Conservation (phyloP, 768 basidiomycete genomes). For the Mycena latifolia region DNA sequence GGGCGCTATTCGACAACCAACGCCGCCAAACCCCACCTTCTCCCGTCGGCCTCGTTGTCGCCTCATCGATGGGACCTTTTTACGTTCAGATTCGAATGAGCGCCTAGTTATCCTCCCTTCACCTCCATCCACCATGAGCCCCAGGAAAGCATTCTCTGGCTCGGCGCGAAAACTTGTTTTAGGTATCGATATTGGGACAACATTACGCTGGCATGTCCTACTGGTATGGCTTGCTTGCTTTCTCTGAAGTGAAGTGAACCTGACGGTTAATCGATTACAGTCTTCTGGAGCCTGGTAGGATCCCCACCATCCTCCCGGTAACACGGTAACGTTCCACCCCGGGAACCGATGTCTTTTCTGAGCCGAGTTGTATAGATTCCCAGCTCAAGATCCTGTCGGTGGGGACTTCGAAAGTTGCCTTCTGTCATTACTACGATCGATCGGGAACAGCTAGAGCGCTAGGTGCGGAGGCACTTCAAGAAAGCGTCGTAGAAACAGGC, state of each 20-base stretch:
- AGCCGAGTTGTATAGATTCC: slow-evolving; percentile 53
- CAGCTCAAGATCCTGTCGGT: slow-evolving; percentile 58
- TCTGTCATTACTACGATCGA: slow-evolving; percentile 59
- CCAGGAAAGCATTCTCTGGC: slow-evolving; percentile 48
- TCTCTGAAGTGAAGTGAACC: no score
- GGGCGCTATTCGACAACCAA: no score
- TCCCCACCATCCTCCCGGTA: slow-evolving; percentile 24
- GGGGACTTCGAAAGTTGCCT: slow-evolving; percentile 63
- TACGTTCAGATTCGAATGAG: not conserved
- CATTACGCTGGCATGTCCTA: slow-evolving; percentile 56
- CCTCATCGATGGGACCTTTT: not conserved
- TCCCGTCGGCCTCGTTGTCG: not conserved
- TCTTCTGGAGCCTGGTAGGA: slow-evolving; percentile 24
- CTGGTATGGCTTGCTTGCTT: no score
- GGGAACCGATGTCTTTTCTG: no score
- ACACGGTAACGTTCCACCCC: slow-evolving; percentile 27
- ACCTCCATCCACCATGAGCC: slow-evolving; percentile 39
- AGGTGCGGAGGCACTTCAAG: slow-evolving; percentile 60
- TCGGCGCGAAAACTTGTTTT: slow-evolving; percentile 49
- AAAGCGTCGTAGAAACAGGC: slow-evolving; percentile 52
- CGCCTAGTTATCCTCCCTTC: not conserved
- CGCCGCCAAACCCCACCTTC: not conserved
- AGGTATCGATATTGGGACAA: slow-evolving; percentile 56
- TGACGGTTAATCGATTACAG: slow-evolving; percentile 27
- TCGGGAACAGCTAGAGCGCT: slow-evolving; percentile 53